Percentiles rank a stretch among this genome's conserved stretches.
phyloP scores from a whole-genome alignment of 495 filamentous ascomycete genomes.

The Hypoxylon perforatum region DNA sequence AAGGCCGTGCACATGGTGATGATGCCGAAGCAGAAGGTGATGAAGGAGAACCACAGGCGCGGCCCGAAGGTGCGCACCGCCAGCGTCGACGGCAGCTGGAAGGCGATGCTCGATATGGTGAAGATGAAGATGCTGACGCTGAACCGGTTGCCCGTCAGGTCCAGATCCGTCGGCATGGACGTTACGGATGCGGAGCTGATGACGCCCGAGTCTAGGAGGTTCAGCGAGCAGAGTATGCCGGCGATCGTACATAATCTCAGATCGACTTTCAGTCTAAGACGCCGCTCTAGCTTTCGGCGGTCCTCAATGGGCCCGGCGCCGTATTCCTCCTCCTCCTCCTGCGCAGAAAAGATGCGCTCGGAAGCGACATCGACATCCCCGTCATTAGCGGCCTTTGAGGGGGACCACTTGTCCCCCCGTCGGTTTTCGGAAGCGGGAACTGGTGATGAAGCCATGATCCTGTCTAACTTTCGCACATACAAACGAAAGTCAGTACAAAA shows the following conservation, averaged over 20 bases:
- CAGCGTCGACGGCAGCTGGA: constrained; percentile 79
- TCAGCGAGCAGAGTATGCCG: constrained; percentile 76
- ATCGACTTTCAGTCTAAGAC: constrained; percentile 74
- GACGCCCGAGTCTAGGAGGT: constrained; percentile 80
- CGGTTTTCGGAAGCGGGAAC: constrained; percentile 1
- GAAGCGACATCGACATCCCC: constrained; percentile 22
- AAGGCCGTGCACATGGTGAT: constrained; percentile 80
- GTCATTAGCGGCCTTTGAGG: constrained; percentile 19
- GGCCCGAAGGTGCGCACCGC: constrained; percentile 76
- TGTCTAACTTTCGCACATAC: not conserved
- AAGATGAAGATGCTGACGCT: constrained; percentile 83
- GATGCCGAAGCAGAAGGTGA: constrained; percentile 75
- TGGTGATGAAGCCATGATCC: constrained; percentile 27
- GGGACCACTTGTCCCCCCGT: constrained; percentile 6
- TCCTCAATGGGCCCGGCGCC: constrained; percentile 6
- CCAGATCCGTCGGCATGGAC: constrained; percentile 74
- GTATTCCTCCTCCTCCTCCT: constrained; percentile 23
- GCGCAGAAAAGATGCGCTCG: constrained; percentile 25
- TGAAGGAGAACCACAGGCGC: constrained; percentile 72
- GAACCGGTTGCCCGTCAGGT: constrained; percentile 72
- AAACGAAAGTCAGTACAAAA: constrained; percentile 6
- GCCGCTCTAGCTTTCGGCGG: constrained; percentile 36
- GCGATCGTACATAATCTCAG: constrained; percentile 80
- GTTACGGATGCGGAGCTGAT: constrained; percentile 82
- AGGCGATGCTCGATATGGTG: constrained; percentile 77